Evolutionary conservation across 2,329 filamentous ascomycete genomes (phyloP), one percentile per base, ranked within the genome.

Genomic region (Aspergillus glaucus): DNA sequence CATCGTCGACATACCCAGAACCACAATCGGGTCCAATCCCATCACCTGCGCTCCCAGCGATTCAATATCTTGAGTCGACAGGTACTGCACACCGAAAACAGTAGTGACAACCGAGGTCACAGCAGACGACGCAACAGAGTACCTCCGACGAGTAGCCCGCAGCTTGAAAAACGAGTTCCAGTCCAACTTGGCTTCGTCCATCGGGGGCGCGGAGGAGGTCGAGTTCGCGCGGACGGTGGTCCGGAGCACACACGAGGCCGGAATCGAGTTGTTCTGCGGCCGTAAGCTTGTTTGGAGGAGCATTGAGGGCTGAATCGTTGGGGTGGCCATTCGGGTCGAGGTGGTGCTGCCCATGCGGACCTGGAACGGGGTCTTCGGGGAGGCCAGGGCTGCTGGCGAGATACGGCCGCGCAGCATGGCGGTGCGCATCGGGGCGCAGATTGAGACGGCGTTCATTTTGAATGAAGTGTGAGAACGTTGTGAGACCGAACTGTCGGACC

Each of bases 121-220:
- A 46, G 89, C 76, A 43, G 87, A 92, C 55, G 89, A 90, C 44
- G 79, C 80, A 34, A 95, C 80, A 66, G 92, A 89, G 75, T 91
- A 87, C 61, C 87, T 82, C 52, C 92, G 85, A 48, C 92, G 87
- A 51, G 84, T 86, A 61, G 89, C 87, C 63, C 92, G 89, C 51
- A 97, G 84, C 66, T 83, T 82, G 77, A 97, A 95, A 77, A 95
- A 97, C 46, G 82, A 84, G 74, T 96, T 86, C 92, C 92, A 97
- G 72, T 89, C 81, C 39, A 91, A 80, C n/a, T 69, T 63, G 32
- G 68, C 56, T 47, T 62, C 55, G 47, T 65, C 60, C 28, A 63
- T 58, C 45, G 63, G 53, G 15, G 69, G 50, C 9, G 68, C 55
- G n/a, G 58, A 44, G 22, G 60, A 46, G 17, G 62, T 63, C 19